Evolutionary conservation across 2,329 filamentous ascomycete species (phyloP).

Genomic region (Dendrostoma leiphaemia): DNA sequence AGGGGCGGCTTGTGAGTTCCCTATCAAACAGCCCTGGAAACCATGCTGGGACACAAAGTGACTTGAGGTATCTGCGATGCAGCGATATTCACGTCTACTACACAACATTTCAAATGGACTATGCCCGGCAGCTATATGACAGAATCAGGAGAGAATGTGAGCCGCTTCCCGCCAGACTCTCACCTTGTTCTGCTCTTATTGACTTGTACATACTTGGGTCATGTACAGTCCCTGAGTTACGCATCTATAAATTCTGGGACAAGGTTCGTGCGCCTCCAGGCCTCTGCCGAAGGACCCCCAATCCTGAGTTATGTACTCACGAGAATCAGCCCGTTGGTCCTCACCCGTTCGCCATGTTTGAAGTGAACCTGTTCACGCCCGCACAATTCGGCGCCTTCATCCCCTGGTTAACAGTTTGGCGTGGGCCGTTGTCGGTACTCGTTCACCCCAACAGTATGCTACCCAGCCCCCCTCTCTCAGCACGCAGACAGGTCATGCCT

Average conservation of each 20-base stretch:
- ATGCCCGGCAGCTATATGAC: constrained; percentile 72
- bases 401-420: constrained; percentile 78
- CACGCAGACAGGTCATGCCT: no score
- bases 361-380: constrained; percentile 84
- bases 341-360: constrained; percentile 85
- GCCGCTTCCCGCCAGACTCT: constrained; percentile 21
- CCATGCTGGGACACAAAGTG: no score
- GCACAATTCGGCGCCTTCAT: constrained; percentile 88
- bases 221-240: constrained; percentile 73
- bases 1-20: constrained; percentile 68
- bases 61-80: no score
- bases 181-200: not conserved
- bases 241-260: constrained; percentile 78
- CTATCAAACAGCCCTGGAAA: no score
- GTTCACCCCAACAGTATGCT: constrained; percentile 77
- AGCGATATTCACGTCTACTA: constrained; percentile 86
- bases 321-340: constrained; percentile 65
- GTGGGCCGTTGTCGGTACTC: constrained; percentile 75
- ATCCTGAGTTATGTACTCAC: not conserved
- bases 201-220: no score
- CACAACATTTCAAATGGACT: constrained; percentile 63
- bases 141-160: constrained; percentile 77
- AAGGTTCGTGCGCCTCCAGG: no score
- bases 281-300: no score
- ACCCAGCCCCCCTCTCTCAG: no score